These are phyloP conservation scores for Plectosphaerella sp. DNA, from an alignment of 2,329 filamentous ascomycete species.

Conservation along the genomic window DNA sequence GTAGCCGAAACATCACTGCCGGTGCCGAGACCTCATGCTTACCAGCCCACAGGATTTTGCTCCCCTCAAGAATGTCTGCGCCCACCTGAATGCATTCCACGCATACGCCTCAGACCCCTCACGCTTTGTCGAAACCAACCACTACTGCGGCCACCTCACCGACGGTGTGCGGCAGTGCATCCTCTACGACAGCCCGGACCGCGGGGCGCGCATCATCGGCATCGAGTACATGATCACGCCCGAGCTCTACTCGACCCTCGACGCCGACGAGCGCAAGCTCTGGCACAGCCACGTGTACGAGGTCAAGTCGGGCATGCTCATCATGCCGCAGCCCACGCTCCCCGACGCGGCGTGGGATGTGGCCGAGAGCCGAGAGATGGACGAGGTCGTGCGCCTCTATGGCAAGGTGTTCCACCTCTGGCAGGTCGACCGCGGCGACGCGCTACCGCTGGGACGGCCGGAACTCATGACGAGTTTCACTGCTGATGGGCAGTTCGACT, in stretches of 20 bases:
- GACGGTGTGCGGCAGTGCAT: constrained; percentile 77
- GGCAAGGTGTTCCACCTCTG: constrained; percentile 85
- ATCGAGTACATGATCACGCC: constrained; percentile 85
- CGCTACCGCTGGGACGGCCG: constrained; percentile 45
- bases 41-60: constrained; percentile 50
- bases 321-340: constrained; percentile 63
- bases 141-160: constrained; percentile 77
- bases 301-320: constrained; percentile 74
- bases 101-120: constrained; percentile 70
- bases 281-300: constrained; percentile 79
- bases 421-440: constrained; percentile 74
- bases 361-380: constrained; percentile 78
- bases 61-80: constrained; percentile 71
- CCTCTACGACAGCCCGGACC: constrained; percentile 68
- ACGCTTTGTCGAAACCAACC: constrained; percentile 71
- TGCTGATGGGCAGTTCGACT: constrained; percentile 42
- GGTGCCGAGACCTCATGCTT: constrained; percentile 1
- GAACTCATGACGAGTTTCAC: constrained; percentile 52
- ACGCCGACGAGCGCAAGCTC: constrained; percentile 62
- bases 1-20: background rate
- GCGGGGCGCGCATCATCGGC: constrained; percentile 70
- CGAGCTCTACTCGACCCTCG: constrained; percentile 61
- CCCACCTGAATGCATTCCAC: constrained; percentile 84
- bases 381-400: constrained; percentile 68
- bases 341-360: constrained; percentile 65